phyloP scores from a whole-genome alignment of 108 stramenopile genomes.

The Pseudonitzschia delicatissima region DNA sequence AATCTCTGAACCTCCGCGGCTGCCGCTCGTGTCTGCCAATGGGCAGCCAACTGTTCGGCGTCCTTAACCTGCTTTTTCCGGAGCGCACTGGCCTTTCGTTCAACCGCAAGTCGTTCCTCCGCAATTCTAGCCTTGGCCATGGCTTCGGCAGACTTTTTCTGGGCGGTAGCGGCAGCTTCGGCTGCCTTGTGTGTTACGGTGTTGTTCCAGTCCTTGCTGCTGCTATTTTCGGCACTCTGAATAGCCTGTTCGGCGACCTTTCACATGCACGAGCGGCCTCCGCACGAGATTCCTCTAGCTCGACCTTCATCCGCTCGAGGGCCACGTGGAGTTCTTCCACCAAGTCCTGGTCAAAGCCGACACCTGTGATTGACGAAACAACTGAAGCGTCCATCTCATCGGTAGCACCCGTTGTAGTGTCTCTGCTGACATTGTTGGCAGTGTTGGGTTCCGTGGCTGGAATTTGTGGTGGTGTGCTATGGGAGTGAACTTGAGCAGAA shows the following conservation, averaged over 20 bases:
- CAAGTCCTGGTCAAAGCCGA: constrained; percentile 82
- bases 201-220: constrained; percentile 75
- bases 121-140: constrained; percentile 78
- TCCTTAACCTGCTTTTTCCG: constrained; percentile 74
- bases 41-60: constrained; percentile 76
- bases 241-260: constrained; percentile 91
- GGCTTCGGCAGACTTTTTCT: constrained; percentile 81
- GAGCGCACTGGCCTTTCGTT: constrained; percentile 50
- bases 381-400: constrained; percentile 48
- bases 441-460: not conserved
- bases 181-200: constrained; percentile 91
- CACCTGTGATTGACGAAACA: constrained; percentile 85
- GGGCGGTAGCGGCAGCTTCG: constrained; percentile 85
- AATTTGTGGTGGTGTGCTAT: not conserved
- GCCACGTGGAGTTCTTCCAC: constrained; percentile 88
- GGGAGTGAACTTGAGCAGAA: not conserved
- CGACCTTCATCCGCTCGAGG: constrained; percentile 62
- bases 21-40: constrained; percentile 73
- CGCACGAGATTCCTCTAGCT: constrained; percentile 81
- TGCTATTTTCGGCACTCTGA: constrained; percentile 84
- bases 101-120: constrained; percentile 68
- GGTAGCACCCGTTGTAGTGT: not conserved
- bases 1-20: constrained; percentile 80
- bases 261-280: constrained; percentile 87
- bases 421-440: not conserved